Percentiles rank a stretch among this genome's conserved stretches.
These are phyloP conservation scores for Croton laevigatus DNA, from an alignment of 441 rosid species.

Conservation along the genomic window DNA sequence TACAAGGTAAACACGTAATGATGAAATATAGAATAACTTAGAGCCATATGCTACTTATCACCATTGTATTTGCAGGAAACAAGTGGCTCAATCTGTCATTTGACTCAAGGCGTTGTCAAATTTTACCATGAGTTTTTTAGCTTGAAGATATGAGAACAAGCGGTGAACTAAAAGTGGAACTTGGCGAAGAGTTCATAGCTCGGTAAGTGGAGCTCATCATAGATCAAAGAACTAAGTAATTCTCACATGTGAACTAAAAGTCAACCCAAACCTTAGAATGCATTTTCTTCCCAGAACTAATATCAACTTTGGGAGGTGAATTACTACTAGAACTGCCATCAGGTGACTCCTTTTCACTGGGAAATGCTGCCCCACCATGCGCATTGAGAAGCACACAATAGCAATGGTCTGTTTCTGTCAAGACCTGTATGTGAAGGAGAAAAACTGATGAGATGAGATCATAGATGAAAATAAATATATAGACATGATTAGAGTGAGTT, in stretches of 20 bases:
- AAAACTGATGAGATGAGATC: neutral
- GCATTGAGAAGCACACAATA: conserved; percentile 93
- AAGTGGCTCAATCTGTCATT: neutral
- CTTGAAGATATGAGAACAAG: neutral
- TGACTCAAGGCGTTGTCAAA: neutral
- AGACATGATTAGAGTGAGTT: neutral
- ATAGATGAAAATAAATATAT: neutral
- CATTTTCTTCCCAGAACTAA: conserved; percentile 36
- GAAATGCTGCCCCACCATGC: conserved; percentile 93
- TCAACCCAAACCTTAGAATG: conserved; percentile 60
- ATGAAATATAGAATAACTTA: neutral
- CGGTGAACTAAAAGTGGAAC: too few species aligned
- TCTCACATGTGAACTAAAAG: conserved; percentile 17
- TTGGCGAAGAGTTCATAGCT: neutral
- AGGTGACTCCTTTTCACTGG: conserved; percentile 41
- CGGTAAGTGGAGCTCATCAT: neutral
- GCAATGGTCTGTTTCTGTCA: conserved; percentile 84
- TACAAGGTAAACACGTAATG: neutral
- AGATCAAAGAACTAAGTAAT: conserved; percentile 17
- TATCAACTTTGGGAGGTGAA: conserved; percentile 32
- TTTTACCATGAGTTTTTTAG: neutral
- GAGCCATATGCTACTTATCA: neutral
- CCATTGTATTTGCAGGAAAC: neutral
- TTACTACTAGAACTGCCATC: conserved; percentile 45
- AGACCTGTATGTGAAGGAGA: conserved; percentile 46